Conservation (phyloP, 371 early-diverging fungal species). For the Rhizopus delemar region DNA sequence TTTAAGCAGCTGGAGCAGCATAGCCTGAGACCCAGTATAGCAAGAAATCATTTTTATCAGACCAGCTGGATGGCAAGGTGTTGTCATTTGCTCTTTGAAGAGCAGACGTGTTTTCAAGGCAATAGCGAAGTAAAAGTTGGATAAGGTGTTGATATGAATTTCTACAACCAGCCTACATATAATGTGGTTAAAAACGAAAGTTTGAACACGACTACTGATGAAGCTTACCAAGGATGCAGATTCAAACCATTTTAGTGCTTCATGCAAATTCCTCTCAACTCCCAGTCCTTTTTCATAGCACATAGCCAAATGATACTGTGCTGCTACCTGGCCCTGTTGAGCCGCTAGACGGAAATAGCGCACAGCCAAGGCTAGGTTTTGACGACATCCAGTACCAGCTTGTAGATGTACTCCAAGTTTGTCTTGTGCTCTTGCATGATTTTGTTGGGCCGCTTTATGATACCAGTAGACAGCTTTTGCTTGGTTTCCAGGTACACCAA, state of each 20-base stretch:
- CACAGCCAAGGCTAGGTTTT: slow-evolving; percentile 52
- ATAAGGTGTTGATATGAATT: slow-evolving; percentile 47
- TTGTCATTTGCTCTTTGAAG: slow-evolving; percentile 7
- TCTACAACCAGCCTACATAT: slow-evolving; percentile 43
- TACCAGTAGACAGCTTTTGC: slow-evolving; percentile 63
- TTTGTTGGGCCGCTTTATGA: slow-evolving; percentile 61
- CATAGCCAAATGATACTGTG: slow-evolving; percentile 57
- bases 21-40: slow-evolving; percentile 23
- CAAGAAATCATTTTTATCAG: background rate
- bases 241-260: slow-evolving; percentile 61
- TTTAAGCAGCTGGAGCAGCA: slow-evolving; percentile 32
- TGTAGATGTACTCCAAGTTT: slow-evolving; percentile 79
- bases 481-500: slow-evolving; percentile 63
- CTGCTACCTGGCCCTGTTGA: slow-evolving; percentile 54
- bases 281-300: slow-evolving; percentile 64
- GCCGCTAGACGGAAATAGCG: slow-evolving; percentile 60
- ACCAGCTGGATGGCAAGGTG: slow-evolving; percentile 9
- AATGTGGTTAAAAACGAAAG: background rate
- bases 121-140: slow-evolving; percentile 47
- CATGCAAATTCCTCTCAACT: slow-evolving; percentile 46
- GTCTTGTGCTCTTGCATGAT: slow-evolving; percentile 70
- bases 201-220: background rate
- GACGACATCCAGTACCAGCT: slow-evolving; percentile 68
- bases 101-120: slow-evolving; percentile 28
- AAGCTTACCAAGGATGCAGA: slow-evolving; percentile 45